Percentiles rank a stretch among this genome's conserved stretches.
Evolutionary conservation across 2,329 filamentous ascomycete species (phyloP).

Genomic region (Aureobasidium sp.): DNA sequence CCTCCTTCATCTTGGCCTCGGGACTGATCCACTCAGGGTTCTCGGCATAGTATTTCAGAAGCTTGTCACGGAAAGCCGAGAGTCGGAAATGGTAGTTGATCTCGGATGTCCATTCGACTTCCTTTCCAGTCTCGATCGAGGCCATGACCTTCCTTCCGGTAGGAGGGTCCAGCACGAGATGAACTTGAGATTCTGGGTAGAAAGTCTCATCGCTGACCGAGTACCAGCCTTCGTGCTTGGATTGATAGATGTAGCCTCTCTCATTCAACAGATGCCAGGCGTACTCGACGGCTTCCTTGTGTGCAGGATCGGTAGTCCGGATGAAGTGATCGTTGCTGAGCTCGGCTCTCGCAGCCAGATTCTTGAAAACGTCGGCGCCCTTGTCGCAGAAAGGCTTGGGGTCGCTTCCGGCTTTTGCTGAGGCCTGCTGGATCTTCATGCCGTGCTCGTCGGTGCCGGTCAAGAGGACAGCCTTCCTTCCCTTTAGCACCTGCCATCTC

Average conservation of each 20-base stretch:
- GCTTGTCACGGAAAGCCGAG: conserved; percentile 67
- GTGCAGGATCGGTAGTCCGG: conserved; percentile 76
- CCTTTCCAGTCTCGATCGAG: conserved; percentile 78
- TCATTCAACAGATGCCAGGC: conserved; percentile 79
- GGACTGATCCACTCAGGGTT: conserved; percentile 76
- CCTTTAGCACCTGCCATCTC: conserved; percentile 75
- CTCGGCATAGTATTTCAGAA: conserved; percentile 70
- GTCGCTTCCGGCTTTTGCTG: conserved; percentile 58
- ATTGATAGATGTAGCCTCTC: conserved; percentile 70
- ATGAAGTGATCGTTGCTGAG: conserved; percentile 82
- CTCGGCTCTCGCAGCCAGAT: conserved; percentile 60
- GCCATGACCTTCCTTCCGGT: conserved; percentile 79
- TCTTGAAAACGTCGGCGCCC: conserved; percentile 70
- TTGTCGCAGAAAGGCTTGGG: conserved; percentile 83
- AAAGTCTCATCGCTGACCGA: conserved; percentile 95
- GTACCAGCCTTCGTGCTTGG: conserved; percentile 91
- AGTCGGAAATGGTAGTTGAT: conserved; percentile 91
- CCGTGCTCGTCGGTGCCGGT: conserved; percentile 98
- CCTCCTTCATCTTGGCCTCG: conserved; percentile 62
- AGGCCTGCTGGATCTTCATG: conserved; percentile 90
- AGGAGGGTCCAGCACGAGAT: conserved; percentile 64
- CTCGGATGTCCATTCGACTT: conserved; percentile 91
- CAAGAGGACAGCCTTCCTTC: conserved; percentile 62
- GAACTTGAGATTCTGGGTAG: conserved; percentile 70
- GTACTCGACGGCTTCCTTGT: conserved; percentile 76